phyloP scores from a whole-genome alignment of 306 rosid species.

The Cicer arietinum region DNA sequence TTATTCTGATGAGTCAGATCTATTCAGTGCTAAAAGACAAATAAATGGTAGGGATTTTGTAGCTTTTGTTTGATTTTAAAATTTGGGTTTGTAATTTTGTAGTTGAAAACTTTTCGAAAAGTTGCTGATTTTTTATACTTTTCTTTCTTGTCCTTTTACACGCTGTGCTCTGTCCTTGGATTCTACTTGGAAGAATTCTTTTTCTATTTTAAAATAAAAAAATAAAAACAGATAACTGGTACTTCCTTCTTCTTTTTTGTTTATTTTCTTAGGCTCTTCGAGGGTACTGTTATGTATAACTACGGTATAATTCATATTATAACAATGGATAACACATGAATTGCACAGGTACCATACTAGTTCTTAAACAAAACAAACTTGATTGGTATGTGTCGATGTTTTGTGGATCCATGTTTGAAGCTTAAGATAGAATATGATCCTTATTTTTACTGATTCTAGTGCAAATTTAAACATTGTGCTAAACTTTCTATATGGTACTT shows the following conservation, averaged over 20 bases:
- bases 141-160: conserved; percentile 60
- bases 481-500: conserved; percentile 27
- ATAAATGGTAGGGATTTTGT: conserved; percentile 53
- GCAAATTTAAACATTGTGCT: conserved; percentile 34
- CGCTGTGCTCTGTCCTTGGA: conserved; percentile 51
- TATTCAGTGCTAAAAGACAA: conserved; percentile 70
- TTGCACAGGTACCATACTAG: too few species aligned
- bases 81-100: conserved; percentile 50
- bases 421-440: conserved; percentile 43
- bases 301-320: too few species aligned
- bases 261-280: too few species aligned
- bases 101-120: conserved; percentile 55
- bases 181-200: conserved; percentile 52
- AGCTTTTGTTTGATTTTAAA: conserved; percentile 47
- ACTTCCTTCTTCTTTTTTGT: conserved; percentile 29
- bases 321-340: too few species aligned
- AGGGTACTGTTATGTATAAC: too few species aligned
- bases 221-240: conserved; percentile 18
- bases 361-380: conserved; percentile 42
- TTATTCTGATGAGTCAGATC: conserved; percentile 61
- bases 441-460: conserved; percentile 19
- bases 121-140: conserved; percentile 42
- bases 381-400: not conserved
- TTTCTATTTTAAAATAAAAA: conserved; percentile 28
- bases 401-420: conserved; percentile 22